Evolutionary conservation across 805 yeast species (phyloP), one percentile per base, ranked within the genome.

Genomic region (Metschnikowia matae): DNA sequence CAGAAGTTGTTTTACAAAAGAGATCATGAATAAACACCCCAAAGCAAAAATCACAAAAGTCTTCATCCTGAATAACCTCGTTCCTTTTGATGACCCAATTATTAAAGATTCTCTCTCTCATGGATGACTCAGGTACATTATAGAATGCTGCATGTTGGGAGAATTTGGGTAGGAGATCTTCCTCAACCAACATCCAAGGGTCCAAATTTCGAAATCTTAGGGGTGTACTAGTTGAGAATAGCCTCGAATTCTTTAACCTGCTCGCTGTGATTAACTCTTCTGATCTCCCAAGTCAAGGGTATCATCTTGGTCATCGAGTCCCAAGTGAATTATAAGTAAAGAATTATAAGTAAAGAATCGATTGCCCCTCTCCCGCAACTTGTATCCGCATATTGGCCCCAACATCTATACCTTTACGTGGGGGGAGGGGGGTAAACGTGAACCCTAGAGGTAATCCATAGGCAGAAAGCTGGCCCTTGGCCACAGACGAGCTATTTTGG

Each of bases 141-240:
- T 61, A 72, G 53, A 51, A 71, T 17, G 60, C 67, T 0, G 75
- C 68, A 43, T 51, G 44, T 33, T 57, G 57, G 11, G 60, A 61
- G 14, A 72, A 58, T 18, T 67, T 65, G 1, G 54, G 44, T 6
- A 70, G 55, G 10, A 69, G 53, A 18, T 68, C 70, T 44, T 71
- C 77, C 51, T 71, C 73, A 0, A 71, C 62, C 23, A 73, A 45
- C 45, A 59, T 61, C 74, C 77, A 73, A 3, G 74, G 67, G 39
- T 71, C 70, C 54, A n/a, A 62, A 70, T 18, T 60, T 37, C 6
- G 73, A 66, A 17, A 73, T 67, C 32, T 52, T 49, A 17, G 57
- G 48, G 41, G 58, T 49, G 46, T 59, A 58, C 17, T 40, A 41
- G 34, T 71, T 66, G 5, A 73, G 58, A 13, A 73, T 58, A 1